Base-by-base conservation (phyloP, 2,329 filamentous ascomycete species). In the Cytospora leucostoma region DNA sequence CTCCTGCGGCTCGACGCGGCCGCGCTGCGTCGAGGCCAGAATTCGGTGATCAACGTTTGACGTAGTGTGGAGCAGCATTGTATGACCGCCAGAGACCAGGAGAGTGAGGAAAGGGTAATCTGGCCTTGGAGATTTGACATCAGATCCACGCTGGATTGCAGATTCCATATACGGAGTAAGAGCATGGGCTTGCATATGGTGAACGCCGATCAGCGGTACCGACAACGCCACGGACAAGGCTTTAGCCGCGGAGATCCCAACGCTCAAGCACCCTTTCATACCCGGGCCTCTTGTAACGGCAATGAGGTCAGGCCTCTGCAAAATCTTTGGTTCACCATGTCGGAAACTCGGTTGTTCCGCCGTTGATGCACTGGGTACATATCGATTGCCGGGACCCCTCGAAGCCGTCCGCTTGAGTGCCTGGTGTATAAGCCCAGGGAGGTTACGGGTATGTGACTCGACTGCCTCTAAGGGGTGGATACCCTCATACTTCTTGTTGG, bases 111-210 rank as follows among this genome's bases (percentile, higher is more conserved):
- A 97, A 1, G 95, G 94, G 69, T 96, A 97, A 1, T 76, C 71
- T 32, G n/a, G 61, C 21, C 15, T 11, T 13, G 33, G 19, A 0
- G n/a, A 37, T 7, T 21, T 47, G 33, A 66, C 68, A 58, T 65
- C 59, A 13, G 66, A 67, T 65, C 6, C 44, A 19, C n/a, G 44
- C 44, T 11, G 21, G 15, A 94, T 75, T 6, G 90, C 90, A 37
- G 80, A 77, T 4, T 89, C 88, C 50, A 99, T 83, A 11, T 92
- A 84, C 17, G 94, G 91, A 19, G 95, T 98, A 66, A 99, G 78
- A 19, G 95, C 90, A 75, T 99, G 95, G 12, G 93, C 95, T 74
- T 97, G 93, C 95, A 99, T 98, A 75, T 99, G 95, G 74, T 99
- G 91, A 1, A 97, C 91, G 0, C 88, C 95, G 1, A 98, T 75